These are phyloP conservation scores for Mycena rosella DNA, from an alignment of 768 basidiomycete species.

Conservation along the genomic window DNA sequence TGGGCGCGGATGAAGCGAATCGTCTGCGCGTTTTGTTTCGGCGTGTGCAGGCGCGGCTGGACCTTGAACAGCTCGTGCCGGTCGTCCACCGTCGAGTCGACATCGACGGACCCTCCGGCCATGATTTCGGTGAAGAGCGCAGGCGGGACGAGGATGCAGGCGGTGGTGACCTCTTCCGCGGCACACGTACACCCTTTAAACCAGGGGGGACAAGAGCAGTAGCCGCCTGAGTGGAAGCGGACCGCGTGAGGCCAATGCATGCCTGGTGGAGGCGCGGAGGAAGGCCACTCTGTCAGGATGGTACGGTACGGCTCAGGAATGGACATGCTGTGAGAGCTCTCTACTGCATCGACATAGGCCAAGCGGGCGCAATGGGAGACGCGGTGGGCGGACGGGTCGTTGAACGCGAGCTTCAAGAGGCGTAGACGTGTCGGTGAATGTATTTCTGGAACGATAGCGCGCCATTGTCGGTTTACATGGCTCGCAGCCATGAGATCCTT, in stretches of 20 bases:
- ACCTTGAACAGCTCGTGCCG: neutral
- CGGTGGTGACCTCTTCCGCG: neutral
- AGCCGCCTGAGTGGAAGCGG: neutral
- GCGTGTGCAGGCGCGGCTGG: neutral
- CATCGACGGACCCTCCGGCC: neutral
- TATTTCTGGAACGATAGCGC: neutral
- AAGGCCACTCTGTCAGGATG: slow-evolving; percentile 9
- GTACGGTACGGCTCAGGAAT: slow-evolving; percentile 15
- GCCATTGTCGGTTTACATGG: neutral
- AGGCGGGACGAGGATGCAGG: neutral
- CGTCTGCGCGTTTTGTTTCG: neutral
- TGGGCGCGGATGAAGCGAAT: neutral
- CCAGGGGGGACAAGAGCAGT: neutral
- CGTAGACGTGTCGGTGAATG: neutral
- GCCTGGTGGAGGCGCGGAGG: neutral
- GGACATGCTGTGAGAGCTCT: too few relatives aligned
- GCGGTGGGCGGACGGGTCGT: neutral
- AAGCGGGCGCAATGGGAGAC: neutral
- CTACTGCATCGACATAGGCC: too few relatives aligned
- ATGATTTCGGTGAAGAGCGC: neutral
- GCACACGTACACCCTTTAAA: neutral
- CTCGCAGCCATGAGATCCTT: neutral
- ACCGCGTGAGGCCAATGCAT: slow-evolving; percentile 13
- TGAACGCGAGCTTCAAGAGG: neutral
- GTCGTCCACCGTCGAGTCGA: neutral